phyloP scores from a whole-genome alignment of 441 rosid genomes.

The Erodium moschatum region DNA sequence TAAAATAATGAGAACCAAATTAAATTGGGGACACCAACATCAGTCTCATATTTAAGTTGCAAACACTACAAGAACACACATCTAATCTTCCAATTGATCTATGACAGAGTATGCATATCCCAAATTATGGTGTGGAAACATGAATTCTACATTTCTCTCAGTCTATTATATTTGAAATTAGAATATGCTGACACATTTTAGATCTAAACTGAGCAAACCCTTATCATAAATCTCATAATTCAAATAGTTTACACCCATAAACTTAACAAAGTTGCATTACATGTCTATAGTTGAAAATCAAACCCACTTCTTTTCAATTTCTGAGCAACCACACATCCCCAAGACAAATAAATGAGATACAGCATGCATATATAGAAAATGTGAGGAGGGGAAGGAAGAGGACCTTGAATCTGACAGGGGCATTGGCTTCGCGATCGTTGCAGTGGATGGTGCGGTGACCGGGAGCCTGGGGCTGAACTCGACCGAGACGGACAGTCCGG shows the following conservation, averaged over 20 bases:
- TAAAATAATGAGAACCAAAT: background rate
- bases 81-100: background rate
- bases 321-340: background rate
- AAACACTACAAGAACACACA: background rate
- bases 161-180: background rate
- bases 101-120: background rate
- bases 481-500: slow-evolving; percentile 73
- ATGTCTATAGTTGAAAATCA: background rate
- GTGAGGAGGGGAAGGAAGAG: background rate
- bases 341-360: background rate
- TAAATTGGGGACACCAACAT: background rate
- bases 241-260: background rate
- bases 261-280: background rate
- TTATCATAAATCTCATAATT: background rate
- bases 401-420: slow-evolving; percentile 64
- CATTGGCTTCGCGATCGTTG: slow-evolving; percentile 85
- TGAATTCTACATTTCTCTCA: background rate
- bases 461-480: slow-evolving; percentile 88
- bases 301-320: too few relatives aligned
- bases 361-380: background rate
- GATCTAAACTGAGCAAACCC: background rate
- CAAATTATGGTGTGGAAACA: background rate
- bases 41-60: background rate
- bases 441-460: slow-evolving; percentile 68
- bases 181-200: background rate